These are phyloP conservation scores for Septoria linicola DNA, from an alignment of 2,329 filamentous ascomycete genomes.

Conservation along the genomic window DNA sequence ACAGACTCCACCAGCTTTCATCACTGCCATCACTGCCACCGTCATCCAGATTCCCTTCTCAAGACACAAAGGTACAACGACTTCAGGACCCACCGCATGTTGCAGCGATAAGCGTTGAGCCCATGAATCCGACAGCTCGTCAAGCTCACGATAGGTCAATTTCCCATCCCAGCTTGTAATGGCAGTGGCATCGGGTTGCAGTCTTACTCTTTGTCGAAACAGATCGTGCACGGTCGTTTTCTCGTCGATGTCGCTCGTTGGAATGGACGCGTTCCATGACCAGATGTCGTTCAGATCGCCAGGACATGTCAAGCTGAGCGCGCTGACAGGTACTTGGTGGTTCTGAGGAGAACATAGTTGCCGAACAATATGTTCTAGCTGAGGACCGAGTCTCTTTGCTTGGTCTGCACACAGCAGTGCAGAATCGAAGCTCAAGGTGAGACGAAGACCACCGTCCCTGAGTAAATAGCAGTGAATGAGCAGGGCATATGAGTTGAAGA, in stretches of 20 bases:
- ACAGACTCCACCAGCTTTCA: constrained; percentile 36
- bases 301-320: not conserved
- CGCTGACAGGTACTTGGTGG: not conserved
- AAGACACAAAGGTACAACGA: constrained; percentile 29
- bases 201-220: constrained; percentile 10
- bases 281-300: constrained; percentile 20
- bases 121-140: not conserved
- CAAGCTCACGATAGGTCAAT: constrained; percentile 10
- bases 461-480: not conserved
- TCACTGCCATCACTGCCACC: constrained; percentile 30
- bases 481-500: constrained; percentile 5
- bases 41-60: constrained; percentile 33
- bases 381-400: not conserved
- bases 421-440: constrained; percentile 8
- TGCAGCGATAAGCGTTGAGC: constrained; percentile 4
- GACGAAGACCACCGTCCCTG: not conserved
- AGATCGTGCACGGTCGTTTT: constrained; percentile 15
- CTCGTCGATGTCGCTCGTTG: constrained; percentile 17
- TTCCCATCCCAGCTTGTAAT: constrained; percentile 14
- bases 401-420: not conserved
- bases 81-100: constrained; percentile 4
- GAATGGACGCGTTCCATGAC: constrained; percentile 21
- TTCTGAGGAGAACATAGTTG: not conserved
- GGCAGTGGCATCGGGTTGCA: constrained; percentile 15
- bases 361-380: constrained; percentile 3